Conservation (phyloP, 2,329 filamentous ascomycete genomes). For the Fusarium anthophilum region DNA sequence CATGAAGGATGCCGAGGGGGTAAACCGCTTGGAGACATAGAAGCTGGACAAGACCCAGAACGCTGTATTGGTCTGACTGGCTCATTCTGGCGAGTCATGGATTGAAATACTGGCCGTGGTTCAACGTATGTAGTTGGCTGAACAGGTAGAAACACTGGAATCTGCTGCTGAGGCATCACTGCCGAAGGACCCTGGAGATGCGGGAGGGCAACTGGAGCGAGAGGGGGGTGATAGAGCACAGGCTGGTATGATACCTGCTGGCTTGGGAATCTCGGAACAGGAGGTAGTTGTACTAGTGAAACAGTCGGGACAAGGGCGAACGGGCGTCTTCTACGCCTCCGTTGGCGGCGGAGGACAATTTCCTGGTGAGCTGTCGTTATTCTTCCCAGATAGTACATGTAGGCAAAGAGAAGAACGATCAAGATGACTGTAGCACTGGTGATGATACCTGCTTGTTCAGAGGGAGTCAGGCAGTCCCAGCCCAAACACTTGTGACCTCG, state of each 20-base stretch:
- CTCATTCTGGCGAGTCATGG: background rate
- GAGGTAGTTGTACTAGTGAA: conserved; percentile 24
- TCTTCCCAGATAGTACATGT: conserved; percentile 50
- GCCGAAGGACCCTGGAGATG: background rate
- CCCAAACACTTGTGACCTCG: conserved; percentile 41
- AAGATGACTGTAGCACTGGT: conserved; percentile 47
- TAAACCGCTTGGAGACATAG: background rate
- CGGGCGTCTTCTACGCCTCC: conserved; percentile 3
- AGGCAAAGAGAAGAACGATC: conserved; percentile 43
- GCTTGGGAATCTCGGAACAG: conserved; percentile 21
- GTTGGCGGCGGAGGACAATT: conserved; percentile 1
- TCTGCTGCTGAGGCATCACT: conserved; percentile 2
- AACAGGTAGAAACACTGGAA: conserved; percentile 1
- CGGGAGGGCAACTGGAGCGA: background rate
- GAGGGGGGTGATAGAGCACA: conserved; percentile 14
- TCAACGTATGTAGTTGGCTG: background rate
- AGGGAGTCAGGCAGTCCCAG: conserved; percentile 52
- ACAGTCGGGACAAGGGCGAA: background rate
- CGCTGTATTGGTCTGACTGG: background rate
- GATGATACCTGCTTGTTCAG: conserved; percentile 53
- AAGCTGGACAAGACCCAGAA: background rate
- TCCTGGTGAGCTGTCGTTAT: conserved; percentile 29
- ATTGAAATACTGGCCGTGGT: background rate
- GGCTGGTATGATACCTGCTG: conserved; percentile 29
- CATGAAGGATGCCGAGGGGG: conserved; percentile 37